phyloP scores from a whole-genome alignment of 192 early-diverging fungal species.

The Backusella sp. region DNA sequence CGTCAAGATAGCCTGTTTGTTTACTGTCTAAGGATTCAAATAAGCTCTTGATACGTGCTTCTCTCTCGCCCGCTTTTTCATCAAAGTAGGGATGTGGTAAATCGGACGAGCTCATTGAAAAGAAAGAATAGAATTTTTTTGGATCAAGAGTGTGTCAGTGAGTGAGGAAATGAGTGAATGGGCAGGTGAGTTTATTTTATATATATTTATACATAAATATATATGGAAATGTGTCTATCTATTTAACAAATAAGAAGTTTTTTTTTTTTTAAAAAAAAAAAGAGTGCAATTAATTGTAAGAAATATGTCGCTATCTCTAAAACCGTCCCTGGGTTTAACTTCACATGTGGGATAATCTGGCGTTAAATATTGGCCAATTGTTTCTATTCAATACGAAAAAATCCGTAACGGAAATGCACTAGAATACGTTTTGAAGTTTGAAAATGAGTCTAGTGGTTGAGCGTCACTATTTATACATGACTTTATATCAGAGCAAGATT shows the following conservation, averaged over 20 bases:
- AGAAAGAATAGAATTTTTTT: background rate
- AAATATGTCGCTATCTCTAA: background rate
- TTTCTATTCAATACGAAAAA: background rate
- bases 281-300: background rate
- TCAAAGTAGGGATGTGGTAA: slow-evolving; percentile 35
- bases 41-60: slow-evolving; percentile 34
- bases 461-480: background rate
- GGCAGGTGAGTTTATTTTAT: background rate
- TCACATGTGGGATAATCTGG: background rate
- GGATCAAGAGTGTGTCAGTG: background rate
- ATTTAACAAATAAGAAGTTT: background rate
- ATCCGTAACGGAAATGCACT: background rate
- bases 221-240: background rate
- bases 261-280: background rate
- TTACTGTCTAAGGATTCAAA: slow-evolving; percentile 39
- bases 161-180: background rate
- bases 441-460: background rate
- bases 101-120: background rate
- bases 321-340: background rate
- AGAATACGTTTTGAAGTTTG: background rate
- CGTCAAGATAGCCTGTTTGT: slow-evolving; percentile 32
- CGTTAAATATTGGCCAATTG: background rate
- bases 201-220: slow-evolving; percentile 1
- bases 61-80: slow-evolving; percentile 33
- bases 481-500: background rate